Conservation (phyloP, 345 rosid genomes). For the Aquilaria sinensis region DNA sequence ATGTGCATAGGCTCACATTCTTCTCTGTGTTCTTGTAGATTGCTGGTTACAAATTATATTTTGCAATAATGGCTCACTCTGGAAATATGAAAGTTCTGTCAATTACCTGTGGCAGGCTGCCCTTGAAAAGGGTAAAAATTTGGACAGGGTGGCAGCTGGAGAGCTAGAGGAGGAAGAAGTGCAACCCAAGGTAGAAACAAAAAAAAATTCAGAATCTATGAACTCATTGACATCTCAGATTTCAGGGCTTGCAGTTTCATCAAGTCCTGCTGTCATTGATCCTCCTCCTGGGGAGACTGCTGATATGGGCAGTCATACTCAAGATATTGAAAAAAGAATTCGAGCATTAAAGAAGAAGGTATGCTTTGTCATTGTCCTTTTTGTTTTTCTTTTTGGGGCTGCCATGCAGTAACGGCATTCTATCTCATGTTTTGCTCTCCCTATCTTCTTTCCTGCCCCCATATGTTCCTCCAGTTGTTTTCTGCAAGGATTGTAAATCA, state of each 20-base stretch:
- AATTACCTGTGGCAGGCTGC: constrained; percentile 47
- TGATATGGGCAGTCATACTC: constrained; percentile 31
- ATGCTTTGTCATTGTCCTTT: constrained; percentile 14
- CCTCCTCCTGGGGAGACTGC: constrained; percentile 33
- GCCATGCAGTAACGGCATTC: too few species aligned
- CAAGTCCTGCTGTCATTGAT: constrained; percentile 25
- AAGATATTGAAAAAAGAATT: constrained; percentile 72
- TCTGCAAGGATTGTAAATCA: too few species aligned
- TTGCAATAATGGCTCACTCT: too few species aligned
- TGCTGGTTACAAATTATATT: too few species aligned
- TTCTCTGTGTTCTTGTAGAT: too few species aligned
- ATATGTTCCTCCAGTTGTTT: too few species aligned
- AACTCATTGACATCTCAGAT: constrained; percentile 59
- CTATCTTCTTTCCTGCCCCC: too few species aligned
- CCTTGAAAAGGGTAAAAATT: constrained; percentile 53
- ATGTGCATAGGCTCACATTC: too few species aligned
- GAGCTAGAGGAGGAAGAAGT: constrained; percentile 31
- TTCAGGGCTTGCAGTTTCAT: constrained; percentile 54
- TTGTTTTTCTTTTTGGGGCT: not conserved
- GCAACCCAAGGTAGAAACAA: constrained; percentile 18
- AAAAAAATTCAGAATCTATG: constrained; percentile 34
- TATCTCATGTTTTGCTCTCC: too few species aligned
- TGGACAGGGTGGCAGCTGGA: constrained; percentile 35
- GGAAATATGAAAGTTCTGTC: too few species aligned
- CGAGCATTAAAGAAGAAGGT: constrained; percentile 94